phyloP scores from a whole-genome alignment of 192 early-diverging fungal genomes.

The Dissophora ornata region DNA sequence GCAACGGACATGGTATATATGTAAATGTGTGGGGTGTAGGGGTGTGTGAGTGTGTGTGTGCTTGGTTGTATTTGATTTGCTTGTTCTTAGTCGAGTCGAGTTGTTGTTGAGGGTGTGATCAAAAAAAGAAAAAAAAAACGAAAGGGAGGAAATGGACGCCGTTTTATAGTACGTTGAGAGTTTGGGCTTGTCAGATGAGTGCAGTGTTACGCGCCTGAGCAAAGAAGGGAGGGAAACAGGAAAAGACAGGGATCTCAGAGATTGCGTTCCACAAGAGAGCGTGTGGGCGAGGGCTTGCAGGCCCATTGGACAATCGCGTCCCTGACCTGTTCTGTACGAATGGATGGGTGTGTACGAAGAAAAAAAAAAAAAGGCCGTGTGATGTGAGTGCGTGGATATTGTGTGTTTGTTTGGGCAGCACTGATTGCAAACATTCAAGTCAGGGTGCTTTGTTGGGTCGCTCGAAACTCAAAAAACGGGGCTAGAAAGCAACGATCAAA shows the following conservation, averaged over 20 bases:
- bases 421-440: no score
- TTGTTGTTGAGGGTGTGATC: background rate
- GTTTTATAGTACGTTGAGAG: background rate
- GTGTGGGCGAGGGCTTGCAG: conserved; percentile 5
- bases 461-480: background rate
- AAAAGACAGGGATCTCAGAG: background rate
- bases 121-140: conserved; percentile 6
- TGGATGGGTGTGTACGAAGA: no score
- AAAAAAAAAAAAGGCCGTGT: no score
- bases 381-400: no score
- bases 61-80: no score
- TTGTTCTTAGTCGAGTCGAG: background rate
- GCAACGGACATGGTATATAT: conserved; percentile 30
- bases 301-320: conserved; percentile 5
- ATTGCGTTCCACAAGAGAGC: conserved; percentile 16
- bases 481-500: background rate
- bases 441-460: no score
- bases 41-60: background rate
- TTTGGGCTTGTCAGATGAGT: conserved; percentile 11
- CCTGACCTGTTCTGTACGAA: background rate
- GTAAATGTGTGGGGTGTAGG: background rate
- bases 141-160: conserved; percentile 1
- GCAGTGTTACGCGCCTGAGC: conserved; percentile 5
- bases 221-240: no score
- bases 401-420: conserved; percentile 13